Percentiles rank a stretch among this genome's conserved stretches.
Evolutionary conservation across 306 rosid genomes (phyloP).

Genomic region (Erythrophleum fordii): DNA sequence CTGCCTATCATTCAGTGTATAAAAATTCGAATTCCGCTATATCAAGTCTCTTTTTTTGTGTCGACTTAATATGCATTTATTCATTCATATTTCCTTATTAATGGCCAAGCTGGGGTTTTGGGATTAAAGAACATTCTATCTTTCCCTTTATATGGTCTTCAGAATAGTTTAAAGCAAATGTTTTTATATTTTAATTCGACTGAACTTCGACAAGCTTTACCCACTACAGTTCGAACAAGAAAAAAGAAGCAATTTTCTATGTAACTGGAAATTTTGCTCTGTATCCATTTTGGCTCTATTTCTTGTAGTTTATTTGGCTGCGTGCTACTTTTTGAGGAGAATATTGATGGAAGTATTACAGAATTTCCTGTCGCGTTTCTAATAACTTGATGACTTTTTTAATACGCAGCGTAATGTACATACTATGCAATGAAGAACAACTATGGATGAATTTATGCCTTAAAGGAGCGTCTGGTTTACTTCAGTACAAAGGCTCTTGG

Average conservation of each 20-base stretch:
- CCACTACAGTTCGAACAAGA: neutral
- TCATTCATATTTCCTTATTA: slow-evolving; percentile 6
- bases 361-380: neutral
- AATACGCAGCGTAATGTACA: slow-evolving; percentile 79
- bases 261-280: neutral
- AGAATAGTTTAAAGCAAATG: neutral
- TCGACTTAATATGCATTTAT: neutral
- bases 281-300: neutral
- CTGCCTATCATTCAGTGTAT: neutral
- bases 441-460: slow-evolving; percentile 90
- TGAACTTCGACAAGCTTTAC: neutral
- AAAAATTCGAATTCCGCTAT: neutral
- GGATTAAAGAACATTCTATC: neutral
- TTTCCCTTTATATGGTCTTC: neutral
- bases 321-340: neutral
- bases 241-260: neutral
- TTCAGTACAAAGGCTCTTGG: slow-evolving; percentile 88
- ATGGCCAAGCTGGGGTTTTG: neutral
- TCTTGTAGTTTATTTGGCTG: neutral
- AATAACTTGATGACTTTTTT: neutral
- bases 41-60: neutral
- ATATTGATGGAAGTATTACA: neutral
- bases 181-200: neutral
- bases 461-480: slow-evolving; percentile 58
- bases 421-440: slow-evolving; percentile 88